These are phyloP conservation scores for Spencermartinsiella europaea DNA, from an alignment of 805 yeast species.

Conservation along the genomic window DNA sequence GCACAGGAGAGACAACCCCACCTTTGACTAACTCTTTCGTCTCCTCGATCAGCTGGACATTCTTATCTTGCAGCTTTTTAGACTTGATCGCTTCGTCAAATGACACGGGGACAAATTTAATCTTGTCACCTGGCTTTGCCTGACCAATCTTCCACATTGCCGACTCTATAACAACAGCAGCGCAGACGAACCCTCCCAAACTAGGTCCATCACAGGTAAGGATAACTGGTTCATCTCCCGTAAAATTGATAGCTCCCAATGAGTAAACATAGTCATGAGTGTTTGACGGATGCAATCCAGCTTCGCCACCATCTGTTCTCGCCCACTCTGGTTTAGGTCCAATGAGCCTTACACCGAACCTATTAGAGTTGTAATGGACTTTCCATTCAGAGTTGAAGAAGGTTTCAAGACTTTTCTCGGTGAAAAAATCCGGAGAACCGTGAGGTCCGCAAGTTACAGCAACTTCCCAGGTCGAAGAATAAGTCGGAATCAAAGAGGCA, in stretches of 20 bases:
- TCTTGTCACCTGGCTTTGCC: constrained; percentile 87
- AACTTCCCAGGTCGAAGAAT: constrained; percentile 59
- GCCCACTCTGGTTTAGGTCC: constrained; percentile 95
- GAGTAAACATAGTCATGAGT: constrained; percentile 97
- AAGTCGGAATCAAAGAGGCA: constrained; percentile 47
- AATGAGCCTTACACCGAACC: constrained; percentile 94
- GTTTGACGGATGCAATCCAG: constrained; percentile 97
- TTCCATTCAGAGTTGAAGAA: constrained; percentile 83
- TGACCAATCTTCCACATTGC: constrained; percentile 99
- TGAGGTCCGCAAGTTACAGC: constrained; percentile 98
- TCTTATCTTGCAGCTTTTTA: constrained; percentile 54
- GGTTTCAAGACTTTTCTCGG: constrained; percentile 62
- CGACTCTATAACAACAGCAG: constrained; percentile 91
- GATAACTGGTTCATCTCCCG: constrained; percentile 98
- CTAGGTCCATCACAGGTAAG: constrained; percentile 97
- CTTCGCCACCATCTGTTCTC: constrained; percentile 93
- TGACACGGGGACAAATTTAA: constrained; percentile 73
- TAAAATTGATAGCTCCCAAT: constrained; percentile 92
- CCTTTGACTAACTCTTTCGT: constrained; percentile 42
- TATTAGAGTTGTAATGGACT: constrained; percentile 92
- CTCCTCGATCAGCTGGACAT: constrained; percentile 25
- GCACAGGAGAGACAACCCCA: constrained; percentile 52
- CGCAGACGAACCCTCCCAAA: constrained; percentile 94
- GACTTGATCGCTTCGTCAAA: constrained; percentile 63
- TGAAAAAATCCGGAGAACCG: constrained; percentile 94